These are phyloP conservation scores for Leccinum broughii DNA, from an alignment of 768 basidiomycete genomes.

Conservation along the genomic window DNA sequence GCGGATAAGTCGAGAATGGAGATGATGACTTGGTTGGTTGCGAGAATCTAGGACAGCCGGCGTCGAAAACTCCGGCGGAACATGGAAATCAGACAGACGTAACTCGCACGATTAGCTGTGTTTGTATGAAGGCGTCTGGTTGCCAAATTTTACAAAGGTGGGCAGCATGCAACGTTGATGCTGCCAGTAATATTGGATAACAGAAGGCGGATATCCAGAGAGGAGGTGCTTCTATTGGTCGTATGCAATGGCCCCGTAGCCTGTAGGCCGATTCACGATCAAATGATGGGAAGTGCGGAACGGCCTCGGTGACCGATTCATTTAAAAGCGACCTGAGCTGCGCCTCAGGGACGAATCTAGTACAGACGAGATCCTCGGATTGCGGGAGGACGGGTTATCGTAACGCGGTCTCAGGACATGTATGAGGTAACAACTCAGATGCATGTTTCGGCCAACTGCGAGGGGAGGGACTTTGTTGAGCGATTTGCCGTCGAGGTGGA, in stretches of 20 bases:
- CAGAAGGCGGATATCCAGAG: slow-evolving; percentile 3
- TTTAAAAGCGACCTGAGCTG: slow-evolving; percentile 1
- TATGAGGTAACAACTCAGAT: slow-evolving; percentile 9
- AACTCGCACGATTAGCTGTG: not conserved
- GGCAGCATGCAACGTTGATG: not conserved
- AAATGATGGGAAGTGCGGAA: slow-evolving; percentile 11
- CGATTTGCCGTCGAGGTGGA: not conserved
- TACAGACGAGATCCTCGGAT: slow-evolving; percentile 18
- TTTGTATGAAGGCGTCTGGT: not conserved
- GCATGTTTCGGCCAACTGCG: slow-evolving; percentile 5
- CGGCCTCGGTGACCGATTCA: slow-evolving; percentile 8
- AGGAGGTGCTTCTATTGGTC: slow-evolving; percentile 3
- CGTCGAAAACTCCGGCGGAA: not conserved
- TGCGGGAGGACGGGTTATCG: slow-evolving; percentile 10
- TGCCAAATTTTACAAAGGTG: slow-evolving; percentile 4
- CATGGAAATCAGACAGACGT: not conserved
- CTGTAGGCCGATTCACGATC: slow-evolving; percentile 20
- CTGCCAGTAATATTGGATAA: slow-evolving; percentile 2
- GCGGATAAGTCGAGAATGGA: not conserved
- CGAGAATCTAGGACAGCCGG: not conserved
- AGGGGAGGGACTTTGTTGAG: not conserved
- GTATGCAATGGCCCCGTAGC: not conserved
- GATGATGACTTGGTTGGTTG: not conserved
- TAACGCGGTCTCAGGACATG: slow-evolving; percentile 1
- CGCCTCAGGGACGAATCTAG: slow-evolving; percentile 2